These are phyloP conservation scores for Solanum neorickii DNA, from an alignment of 257 asterid species.

Conservation along the genomic window DNA sequence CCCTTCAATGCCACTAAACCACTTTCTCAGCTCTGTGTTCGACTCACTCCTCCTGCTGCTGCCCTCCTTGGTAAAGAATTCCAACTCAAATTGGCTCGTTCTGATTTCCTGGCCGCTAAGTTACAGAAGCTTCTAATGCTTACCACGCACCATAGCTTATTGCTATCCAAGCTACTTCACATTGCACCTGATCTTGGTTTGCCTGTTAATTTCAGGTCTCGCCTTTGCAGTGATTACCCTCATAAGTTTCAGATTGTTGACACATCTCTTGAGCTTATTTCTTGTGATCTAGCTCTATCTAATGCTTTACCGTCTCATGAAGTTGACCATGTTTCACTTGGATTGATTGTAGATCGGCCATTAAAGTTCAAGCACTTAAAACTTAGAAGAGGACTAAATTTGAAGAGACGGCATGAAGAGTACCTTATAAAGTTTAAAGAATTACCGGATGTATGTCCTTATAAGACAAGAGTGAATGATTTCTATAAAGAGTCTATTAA, in stretches of 20 bases:
- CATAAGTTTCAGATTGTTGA: slow-evolving; percentile 65
- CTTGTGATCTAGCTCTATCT: slow-evolving; percentile 57
- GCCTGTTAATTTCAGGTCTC: slow-evolving; percentile 69
- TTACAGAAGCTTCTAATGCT: slow-evolving; percentile 88
- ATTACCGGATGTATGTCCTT: slow-evolving; percentile 63
- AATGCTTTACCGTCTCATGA: slow-evolving; percentile 27
- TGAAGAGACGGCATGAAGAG: slow-evolving; percentile 66
- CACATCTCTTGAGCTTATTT: slow-evolving; percentile 81
- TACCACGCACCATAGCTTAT: slow-evolving; percentile 62
- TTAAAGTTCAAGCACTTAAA: slow-evolving; percentile 64
- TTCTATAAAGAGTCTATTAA: slow-evolving; percentile 48
- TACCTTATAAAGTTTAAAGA: slow-evolving; percentile 56
- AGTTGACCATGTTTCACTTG: slow-evolving; percentile 27
- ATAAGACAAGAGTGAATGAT: slow-evolving; percentile 34
- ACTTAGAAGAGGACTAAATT: slow-evolving; percentile 69
- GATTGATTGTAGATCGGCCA: slow-evolving; percentile 79
- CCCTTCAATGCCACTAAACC: slow-evolving; percentile 59
- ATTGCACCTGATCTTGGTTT: slow-evolving; percentile 79
- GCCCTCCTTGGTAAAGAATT: slow-evolving; percentile 46
- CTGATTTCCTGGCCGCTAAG: slow-evolving; percentile 43
- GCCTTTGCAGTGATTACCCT: slow-evolving; percentile 73
- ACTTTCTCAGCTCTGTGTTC: slow-evolving; percentile 65
- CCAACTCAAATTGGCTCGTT: slow-evolving; percentile 40
- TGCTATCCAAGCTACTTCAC: slow-evolving; percentile 69
- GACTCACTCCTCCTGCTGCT: slow-evolving; percentile 80